Base-by-base conservation (phyloP, 164 flowering plant species). In the Nelumbo lutea region DNA sequence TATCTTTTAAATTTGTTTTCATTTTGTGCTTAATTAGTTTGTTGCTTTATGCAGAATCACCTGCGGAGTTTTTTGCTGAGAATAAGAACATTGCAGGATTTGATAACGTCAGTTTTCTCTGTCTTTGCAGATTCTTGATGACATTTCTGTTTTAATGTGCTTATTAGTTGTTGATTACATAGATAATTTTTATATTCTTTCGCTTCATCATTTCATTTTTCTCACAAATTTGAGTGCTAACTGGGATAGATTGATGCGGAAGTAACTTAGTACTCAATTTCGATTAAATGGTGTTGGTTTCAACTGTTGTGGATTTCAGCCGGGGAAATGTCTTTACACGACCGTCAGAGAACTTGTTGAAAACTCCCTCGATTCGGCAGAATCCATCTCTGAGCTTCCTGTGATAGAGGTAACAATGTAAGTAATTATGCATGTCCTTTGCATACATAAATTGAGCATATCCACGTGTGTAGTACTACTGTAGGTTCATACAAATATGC, bases 41-140 rank as follows among this genome's bases (percentile, higher is more conserved):
- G 47, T n/a, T 65, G 14, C 68, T 64, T 71, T 57, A 5, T 77
- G 89, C 90, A 96, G 99, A 96, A 76, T 96, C 99, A 64, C 99
- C 99, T 9, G 98, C 99, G 10, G 98, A 95, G 80, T 92, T 95
- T 81, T 95, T 95, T 40, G 97, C 98, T 0, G 99, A 96, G 80
- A 93, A 96, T 76, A 93, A 96, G 75, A 90, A 90, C 77, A 94
- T 94, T 59, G 97, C 97, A 53, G 98, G 99, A 1, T 96, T 96
- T 64, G 98, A 93, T 69, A 96, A 96, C 72, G 99, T 96, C 65
- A 75, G 92, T 70, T 64, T 52, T 7, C 2, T 9, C 1, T 42
- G 6, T 15, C 65, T 45, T 45, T 45, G 42, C 69, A 43, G 7
- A 6, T 2, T 46, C 60, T 70, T 67, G 47, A 27, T 75, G 38